Evolutionary conservation across 495 filamentous ascomycete species (phyloP).

Genomic region (Thermothielavioides terrestris): DNA sequence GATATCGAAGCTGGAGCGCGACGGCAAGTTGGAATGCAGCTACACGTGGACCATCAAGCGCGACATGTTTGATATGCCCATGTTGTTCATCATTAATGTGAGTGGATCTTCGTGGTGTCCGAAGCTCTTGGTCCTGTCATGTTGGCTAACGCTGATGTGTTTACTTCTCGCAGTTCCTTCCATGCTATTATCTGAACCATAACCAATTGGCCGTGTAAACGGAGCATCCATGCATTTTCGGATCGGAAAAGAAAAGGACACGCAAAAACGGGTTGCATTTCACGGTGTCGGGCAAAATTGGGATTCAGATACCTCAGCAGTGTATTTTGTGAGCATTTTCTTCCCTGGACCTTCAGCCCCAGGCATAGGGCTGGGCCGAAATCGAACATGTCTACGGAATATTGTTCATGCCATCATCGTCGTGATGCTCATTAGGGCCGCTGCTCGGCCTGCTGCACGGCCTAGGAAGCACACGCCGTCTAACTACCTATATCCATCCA

Average conservation of each 20-base stretch:
- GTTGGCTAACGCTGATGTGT: not conserved
- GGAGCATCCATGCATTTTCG: not conserved
- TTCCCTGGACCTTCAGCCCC: not conserved
- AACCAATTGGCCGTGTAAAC: slow-evolving; percentile 39
- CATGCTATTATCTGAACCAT: slow-evolving; percentile 42
- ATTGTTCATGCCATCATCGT: no score
- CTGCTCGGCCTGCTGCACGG: no score
- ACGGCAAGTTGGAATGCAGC: slow-evolving; percentile 88
- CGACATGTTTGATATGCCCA: slow-evolving; percentile 96
- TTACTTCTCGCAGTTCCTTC: slow-evolving; percentile 36
- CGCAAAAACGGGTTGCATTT: slow-evolving; percentile 7
- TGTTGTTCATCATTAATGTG: slow-evolving; percentile 96
- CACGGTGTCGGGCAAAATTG: slow-evolving; percentile 1
- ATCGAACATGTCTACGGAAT: not conserved
- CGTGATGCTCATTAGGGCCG: no score
- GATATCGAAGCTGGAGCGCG: slow-evolving; percentile 67
- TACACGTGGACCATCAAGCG: slow-evolving; percentile 95
- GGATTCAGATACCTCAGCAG: not conserved
- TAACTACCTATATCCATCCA: not conserved
- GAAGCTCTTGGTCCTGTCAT: not conserved
- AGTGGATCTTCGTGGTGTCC: slow-evolving; percentile 34
- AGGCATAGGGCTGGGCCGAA: not conserved
- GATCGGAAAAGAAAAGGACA: slow-evolving; percentile 2
- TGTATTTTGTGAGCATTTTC: not conserved
- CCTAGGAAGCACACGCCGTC: no score